These are phyloP conservation scores for Pyrenophora graminea DNA, from an alignment of 2,329 filamentous ascomycete species.

Conservation along the genomic window DNA sequence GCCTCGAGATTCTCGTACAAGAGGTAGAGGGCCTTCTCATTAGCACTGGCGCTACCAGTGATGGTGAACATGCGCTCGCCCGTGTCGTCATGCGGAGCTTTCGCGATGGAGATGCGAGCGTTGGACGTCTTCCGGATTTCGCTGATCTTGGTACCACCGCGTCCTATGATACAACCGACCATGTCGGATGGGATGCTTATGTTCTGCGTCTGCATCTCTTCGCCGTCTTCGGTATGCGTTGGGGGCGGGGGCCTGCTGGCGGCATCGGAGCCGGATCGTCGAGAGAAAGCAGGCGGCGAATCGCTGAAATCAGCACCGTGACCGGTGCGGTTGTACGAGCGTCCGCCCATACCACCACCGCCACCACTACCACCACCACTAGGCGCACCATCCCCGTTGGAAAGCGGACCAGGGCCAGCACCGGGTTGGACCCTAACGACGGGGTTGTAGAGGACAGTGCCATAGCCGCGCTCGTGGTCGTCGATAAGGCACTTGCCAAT, in stretches of 20 bases:
- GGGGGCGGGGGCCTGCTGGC: slow-evolving; percentile 75
- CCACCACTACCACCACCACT: slow-evolving; percentile 36
- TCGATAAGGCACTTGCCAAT: slow-evolving; percentile 98
- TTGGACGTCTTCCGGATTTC: slow-evolving; percentile 97
- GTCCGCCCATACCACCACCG: slow-evolving; percentile 56
- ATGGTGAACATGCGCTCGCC: slow-evolving; percentile 99
- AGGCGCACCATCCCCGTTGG: slow-evolving; percentile 59
- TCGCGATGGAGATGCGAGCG: slow-evolving; percentile 96
- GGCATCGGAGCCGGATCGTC: slow-evolving; percentile 83
- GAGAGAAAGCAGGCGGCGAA: slow-evolving; percentile 67
- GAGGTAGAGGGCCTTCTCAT: slow-evolving; percentile 93
- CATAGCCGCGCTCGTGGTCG: slow-evolving; percentile 95
- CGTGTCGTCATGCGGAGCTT: slow-evolving; percentile 94
- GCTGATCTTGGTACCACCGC: slow-evolving; percentile 94
- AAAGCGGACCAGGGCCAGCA: slow-evolving; percentile 55
- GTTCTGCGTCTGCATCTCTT: slow-evolving; percentile 98
- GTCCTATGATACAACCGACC: slow-evolving; percentile 99
- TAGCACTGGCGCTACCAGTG: slow-evolving; percentile 90
- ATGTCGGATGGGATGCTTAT: slow-evolving; percentile 99
- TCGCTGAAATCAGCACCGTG: slow-evolving; percentile 98
- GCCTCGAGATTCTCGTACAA: slow-evolving; percentile 98
- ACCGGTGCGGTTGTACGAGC: slow-evolving; percentile 84
- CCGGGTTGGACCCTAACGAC: slow-evolving; percentile 81
- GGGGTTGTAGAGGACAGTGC: slow-evolving; percentile 96
- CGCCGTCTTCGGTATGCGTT: slow-evolving; percentile 91